Percentiles rank a stretch among this genome's conserved stretches.
These are phyloP conservation scores for Skeletonema tropicum DNA, from an alignment of 108 stramenopile species.

Conservation along the genomic window DNA sequence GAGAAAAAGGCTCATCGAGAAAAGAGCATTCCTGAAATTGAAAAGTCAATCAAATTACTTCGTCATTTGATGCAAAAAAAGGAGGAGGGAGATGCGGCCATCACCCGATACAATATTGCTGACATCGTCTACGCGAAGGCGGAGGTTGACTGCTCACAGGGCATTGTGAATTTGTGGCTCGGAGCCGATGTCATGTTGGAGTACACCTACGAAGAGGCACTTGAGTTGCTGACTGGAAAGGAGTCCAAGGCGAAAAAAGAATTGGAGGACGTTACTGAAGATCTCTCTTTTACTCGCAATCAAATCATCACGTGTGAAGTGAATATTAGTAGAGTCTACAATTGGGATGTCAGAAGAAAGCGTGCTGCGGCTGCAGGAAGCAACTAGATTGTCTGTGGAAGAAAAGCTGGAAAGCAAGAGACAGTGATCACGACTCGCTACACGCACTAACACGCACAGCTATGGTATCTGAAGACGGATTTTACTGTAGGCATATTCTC, in stretches of 20 bases:
- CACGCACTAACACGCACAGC: background rate
- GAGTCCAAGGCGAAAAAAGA: conserved; percentile 64
- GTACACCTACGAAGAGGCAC: conserved; percentile 96
- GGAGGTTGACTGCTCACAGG: conserved; percentile 79
- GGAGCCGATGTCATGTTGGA: conserved; percentile 99
- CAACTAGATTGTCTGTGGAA: background rate
- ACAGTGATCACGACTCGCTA: background rate
- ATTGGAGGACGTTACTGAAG: conserved; percentile 66
- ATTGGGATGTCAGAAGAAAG: conserved; percentile 94
- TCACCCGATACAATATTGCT: conserved; percentile 90
- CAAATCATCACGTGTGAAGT: conserved; percentile 98
- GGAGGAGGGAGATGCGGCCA: conserved; percentile 61
- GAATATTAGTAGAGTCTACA: conserved; percentile 96
- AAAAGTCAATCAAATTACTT: conserved; percentile 82
- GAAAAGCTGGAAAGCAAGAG: background rate
- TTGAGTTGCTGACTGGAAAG: conserved; percentile 77
- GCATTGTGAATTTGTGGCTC: conserved; percentile 97
- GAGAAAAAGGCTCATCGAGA: conserved; percentile 71
- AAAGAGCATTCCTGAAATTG: conserved; percentile 85
- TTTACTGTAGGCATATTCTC: background rate
- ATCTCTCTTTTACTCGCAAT: conserved; percentile 93
- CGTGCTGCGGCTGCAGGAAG: conserved; percentile 27
- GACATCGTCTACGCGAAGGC: conserved; percentile 97
- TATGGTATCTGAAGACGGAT: background rate
- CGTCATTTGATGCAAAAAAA: conserved; percentile 70